A percentile compares a stretch with the other conserved stretches of the same genome.
phyloP scores from a whole-genome alignment of 345 rosid genomes.

The Streptanthus diversifolius region DNA sequence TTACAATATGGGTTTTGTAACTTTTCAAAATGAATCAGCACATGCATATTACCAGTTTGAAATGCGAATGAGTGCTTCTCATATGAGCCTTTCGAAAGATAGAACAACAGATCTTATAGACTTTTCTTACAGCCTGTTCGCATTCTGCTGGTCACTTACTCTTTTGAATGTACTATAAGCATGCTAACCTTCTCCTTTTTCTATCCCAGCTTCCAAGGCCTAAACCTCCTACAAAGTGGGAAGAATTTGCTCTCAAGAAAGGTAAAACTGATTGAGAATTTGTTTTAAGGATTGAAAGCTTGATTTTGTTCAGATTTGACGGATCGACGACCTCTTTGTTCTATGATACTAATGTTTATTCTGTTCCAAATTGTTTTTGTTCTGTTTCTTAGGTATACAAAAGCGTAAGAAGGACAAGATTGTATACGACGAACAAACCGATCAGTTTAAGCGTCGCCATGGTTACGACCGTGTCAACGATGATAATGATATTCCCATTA shows the following conservation, averaged over 20 bases:
- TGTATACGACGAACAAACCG: conserved; percentile 81
- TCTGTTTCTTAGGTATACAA: conserved; percentile 61
- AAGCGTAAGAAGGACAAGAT: conserved; percentile 81
- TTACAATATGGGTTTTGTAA: neutral
- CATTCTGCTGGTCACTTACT: neutral
- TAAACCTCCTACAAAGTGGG: conserved; percentile 41
- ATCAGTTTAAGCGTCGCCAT: conserved; percentile 75
- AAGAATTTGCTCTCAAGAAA: conserved; percentile 40
- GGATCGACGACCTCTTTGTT: neutral
- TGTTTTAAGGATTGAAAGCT: neutral
- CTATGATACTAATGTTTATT: neutral
- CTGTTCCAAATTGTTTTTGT: neutral
- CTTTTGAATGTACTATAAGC: neutral
- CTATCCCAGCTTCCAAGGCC: conserved; percentile 33
- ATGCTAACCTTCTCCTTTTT: neutral
- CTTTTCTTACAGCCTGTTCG: neutral
- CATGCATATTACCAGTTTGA: neutral
- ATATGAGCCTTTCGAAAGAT: neutral
- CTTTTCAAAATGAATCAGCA: neutral
- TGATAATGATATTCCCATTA: conserved; percentile 75
- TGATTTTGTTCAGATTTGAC: neutral
- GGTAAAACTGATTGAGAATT: conserved; percentile 35
- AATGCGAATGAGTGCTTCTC: neutral
- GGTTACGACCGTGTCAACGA: conserved; percentile 94
- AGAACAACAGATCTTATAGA: neutral